Base-by-base conservation (phyloP, 164 flowering plant species). In the Taxillus chinensis region DNA sequence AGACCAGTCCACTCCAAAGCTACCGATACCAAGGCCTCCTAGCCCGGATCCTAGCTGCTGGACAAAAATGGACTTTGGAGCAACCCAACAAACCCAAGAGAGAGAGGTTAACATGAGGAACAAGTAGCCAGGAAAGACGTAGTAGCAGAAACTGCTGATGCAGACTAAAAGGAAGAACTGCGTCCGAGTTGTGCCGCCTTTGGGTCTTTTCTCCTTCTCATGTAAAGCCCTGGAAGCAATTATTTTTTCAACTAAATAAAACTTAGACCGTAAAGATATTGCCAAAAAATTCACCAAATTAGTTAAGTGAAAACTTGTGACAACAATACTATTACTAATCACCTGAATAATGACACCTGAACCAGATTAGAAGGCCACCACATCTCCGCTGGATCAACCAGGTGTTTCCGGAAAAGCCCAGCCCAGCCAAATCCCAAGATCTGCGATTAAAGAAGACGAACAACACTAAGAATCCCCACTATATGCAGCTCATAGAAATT, bases 11-110 rank as follows among this genome's bases (percentile, higher is more conserved):
- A 82, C 14, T 3, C 79, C 89, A 42, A 84, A 37, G 0, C 84
- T 68, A 37, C 80, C 89, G n/a, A 84, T 70, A 0, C 89, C 89
- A 5, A 84, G 79, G 5, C 83, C 89, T 0, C 61, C 10, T 5
- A 67, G 8, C 11, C 89, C 89, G 1, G 89, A 84, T 7, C 89
- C 89, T 2, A 84, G 64, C 63, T 84, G 89, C 15, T 84, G 81
- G 15, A 77, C 71, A 3, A 82, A 59, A 39, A 84, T 63, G 2
- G 86, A 80, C 45, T 73, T 77, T 5, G 86, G 86, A 39, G 77
- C 74, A 39, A 79, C 40, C 89, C 86, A 84, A 62, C 89, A 82
- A 2, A 82, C 71, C 89, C 89, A 82, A 3, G 89, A 82, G n/a
- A 84, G 15, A 3, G 82, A 66, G 5, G 82, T 71, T 37, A 82